Evolutionary conservation across 2,329 filamentous ascomycete species (phyloP).

Genomic region (Clathrospora elynae): DNA sequence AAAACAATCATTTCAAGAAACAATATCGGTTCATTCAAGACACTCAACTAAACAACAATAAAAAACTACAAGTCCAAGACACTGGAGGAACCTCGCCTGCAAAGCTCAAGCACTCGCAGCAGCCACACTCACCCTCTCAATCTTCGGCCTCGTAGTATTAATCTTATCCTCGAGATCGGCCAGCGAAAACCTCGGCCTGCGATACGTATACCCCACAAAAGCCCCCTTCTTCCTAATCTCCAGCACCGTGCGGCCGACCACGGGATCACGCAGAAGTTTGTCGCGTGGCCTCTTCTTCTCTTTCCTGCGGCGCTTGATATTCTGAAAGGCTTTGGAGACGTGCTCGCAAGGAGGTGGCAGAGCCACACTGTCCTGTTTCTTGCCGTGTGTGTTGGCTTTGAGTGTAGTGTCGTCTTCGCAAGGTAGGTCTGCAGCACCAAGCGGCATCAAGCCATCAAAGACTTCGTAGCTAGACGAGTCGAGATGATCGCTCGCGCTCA

Average conservation of each 20-base stretch:
- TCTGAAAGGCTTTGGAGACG: slow-evolving; percentile 12
- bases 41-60: background rate
- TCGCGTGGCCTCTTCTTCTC: slow-evolving; percentile 84
- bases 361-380: background rate
- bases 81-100: too few species aligned
- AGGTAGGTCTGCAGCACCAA: background rate
- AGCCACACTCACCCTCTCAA: slow-evolving; percentile 5
- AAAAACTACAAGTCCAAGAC: background rate
- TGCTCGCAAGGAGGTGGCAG: slow-evolving; percentile 5
- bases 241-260: slow-evolving; percentile 70
- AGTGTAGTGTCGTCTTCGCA: slow-evolving; percentile 4
- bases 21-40: too few species aligned
- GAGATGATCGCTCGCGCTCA: slow-evolving; percentile 47
- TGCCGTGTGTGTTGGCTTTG: background rate
- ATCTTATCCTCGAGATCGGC: slow-evolving; percentile 35
- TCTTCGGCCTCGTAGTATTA: slow-evolving; percentile 2
- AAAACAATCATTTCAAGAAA: too few species aligned
- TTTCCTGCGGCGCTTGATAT: slow-evolving; percentile 58
- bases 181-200: slow-evolving; percentile 53
- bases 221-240: slow-evolving; percentile 80
- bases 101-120: slow-evolving; percentile 21
- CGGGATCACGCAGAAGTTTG: slow-evolving; percentile 75
- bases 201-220: slow-evolving; percentile 90
- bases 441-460: background rate
- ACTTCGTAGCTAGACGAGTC: slow-evolving; percentile 43